phyloP scores from a whole-genome alignment of 2,329 filamentous ascomycete species.

The Aspergillus calidoustus region DNA sequence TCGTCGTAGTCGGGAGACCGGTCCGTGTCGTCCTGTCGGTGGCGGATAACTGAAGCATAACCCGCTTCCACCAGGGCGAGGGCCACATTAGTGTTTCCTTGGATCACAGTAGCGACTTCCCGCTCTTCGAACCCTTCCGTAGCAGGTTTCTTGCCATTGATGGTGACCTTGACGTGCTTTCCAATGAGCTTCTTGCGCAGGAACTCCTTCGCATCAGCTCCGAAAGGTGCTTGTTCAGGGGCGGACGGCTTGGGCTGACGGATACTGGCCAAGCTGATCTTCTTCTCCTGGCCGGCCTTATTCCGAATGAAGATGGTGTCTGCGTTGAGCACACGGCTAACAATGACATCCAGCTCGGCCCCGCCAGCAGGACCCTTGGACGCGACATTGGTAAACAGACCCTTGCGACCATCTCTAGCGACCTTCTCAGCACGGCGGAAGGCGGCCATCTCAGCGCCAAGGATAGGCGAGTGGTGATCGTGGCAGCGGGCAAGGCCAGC shows the following conservation, averaged over 20 bases:
- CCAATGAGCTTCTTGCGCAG: slow-evolving; percentile 91
- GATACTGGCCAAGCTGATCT: slow-evolving; percentile 89
- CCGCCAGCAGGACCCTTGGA: slow-evolving; percentile 63
- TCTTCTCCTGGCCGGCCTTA: slow-evolving; percentile 84
- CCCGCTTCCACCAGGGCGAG: slow-evolving; percentile 87
- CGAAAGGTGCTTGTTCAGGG: slow-evolving; percentile 83
- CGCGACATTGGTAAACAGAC: slow-evolving; percentile 79
- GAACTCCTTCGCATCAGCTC: slow-evolving; percentile 94
- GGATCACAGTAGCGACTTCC: slow-evolving; percentile 86
- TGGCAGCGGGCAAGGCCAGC: slow-evolving; percentile 90
- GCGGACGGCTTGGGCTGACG: slow-evolving; percentile 90
- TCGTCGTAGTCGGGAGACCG: slow-evolving; percentile 89
- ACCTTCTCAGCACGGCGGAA: slow-evolving; percentile 85
- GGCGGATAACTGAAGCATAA: slow-evolving; percentile 90
- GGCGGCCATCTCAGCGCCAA: slow-evolving; percentile 84
- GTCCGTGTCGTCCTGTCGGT: slow-evolving; percentile 93
- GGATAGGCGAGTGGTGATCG: slow-evolving; percentile 91
- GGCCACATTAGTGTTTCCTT: slow-evolving; percentile 85
- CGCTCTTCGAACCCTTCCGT: slow-evolving; percentile 90
- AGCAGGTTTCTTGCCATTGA: slow-evolving; percentile 89
- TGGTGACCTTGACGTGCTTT: slow-evolving; percentile 86
- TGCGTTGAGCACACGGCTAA: slow-evolving; percentile 82
- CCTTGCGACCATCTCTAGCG: slow-evolving; percentile 76
- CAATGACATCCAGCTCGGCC: slow-evolving; percentile 75
- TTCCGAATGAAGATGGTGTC: slow-evolving; percentile 87